Base-by-base conservation (phyloP, 352 stramenopile genomes). In the Phytopythium mirpurense region DNA sequence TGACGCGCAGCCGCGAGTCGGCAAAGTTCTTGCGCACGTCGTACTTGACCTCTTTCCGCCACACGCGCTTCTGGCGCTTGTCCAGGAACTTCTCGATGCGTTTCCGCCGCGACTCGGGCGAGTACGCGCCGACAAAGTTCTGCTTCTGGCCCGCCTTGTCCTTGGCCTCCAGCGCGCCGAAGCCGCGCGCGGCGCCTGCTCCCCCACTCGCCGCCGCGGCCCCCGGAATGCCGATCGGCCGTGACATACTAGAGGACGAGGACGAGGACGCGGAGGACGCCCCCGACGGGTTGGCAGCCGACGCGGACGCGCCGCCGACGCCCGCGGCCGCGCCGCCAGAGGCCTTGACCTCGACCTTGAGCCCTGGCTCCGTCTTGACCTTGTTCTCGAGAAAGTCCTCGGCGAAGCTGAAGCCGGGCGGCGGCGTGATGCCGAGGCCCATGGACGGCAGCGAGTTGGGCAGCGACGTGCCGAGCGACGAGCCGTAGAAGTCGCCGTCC, bases 11-110 rank as follows among this genome's bases (percentile, higher is more conserved):
- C 45, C 97, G 78, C 72, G 91, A 98, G 77, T 99, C 96, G 42
- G 97, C 97, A 83, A 99, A 98, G 66, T 98, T 98, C 76, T 99
- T 99, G 46, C 97, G 79, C 23, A 99, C 95, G 63, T 98, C 95
- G 65, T 99, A 99, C 72, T 98, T 96, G 9, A 99, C 95, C 46
- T 97, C 98, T 64, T 98, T 98, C 44, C 86, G 93, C 96, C 94
- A 99, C 44, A 97, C 86, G 45, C 93, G 88, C 43, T 78, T 83
- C 53, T 96, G 87, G 56, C 93, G 80, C 72, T 98, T 98, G 59
- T 96, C 88, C 29, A 96, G 67, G 59, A 97, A 98, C 24, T 76
- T 70, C 48, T 91, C 78, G 26, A 97, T 93, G 54, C 86, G 72
- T 69, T 90, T 83, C 60, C 81, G 78, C 46, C 90, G 74, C 45